These are phyloP conservation scores for Komagataella populi DNA, from an alignment of 805 yeast genomes.

Conservation along the genomic window DNA sequence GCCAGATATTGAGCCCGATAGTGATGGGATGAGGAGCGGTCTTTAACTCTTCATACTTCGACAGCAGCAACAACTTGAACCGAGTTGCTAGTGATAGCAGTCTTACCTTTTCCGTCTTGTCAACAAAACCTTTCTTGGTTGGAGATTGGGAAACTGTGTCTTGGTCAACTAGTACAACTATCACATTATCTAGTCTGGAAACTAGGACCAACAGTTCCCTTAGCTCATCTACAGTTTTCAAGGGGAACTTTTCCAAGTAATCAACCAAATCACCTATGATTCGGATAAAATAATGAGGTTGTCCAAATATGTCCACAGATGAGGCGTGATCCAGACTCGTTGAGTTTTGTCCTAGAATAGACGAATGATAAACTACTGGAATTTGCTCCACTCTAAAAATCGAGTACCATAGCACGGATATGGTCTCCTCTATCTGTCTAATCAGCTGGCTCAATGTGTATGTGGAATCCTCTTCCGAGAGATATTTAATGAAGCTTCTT, in stretches of 20 bases:
- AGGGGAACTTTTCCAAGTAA: constrained; percentile 28
- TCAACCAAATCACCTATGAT: constrained; percentile 59
- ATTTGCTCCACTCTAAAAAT: constrained; percentile 20
- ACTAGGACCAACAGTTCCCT: constrained; percentile 9
- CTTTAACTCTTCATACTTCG: constrained; percentile 16
- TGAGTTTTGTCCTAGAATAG: background rate
- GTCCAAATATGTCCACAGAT: constrained; percentile 31
- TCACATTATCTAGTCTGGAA: constrained; percentile 16
- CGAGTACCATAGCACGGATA: constrained; percentile 53
- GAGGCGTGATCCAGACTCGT: background rate
- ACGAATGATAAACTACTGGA: constrained; percentile 15
- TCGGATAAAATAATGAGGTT: constrained; percentile 44
- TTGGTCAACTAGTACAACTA: constrained; percentile 16
- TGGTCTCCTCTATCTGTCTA: constrained; percentile 29
- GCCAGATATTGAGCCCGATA: background rate
- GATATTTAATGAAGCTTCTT: constrained; percentile 30
- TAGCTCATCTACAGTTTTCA: constrained; percentile 11
- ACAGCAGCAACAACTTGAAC: constrained; percentile 14
- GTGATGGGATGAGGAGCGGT: background rate
- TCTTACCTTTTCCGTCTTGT: constrained; percentile 19
- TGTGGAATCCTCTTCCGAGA: constrained; percentile 15
- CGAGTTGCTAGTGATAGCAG: constrained; percentile 17
- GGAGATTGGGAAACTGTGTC: constrained; percentile 3
- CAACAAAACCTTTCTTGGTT: constrained; percentile 8
- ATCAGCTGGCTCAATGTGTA: constrained; percentile 20